A percentile compares a stretch with the other conserved stretches of the same genome.
phyloP scores from a whole-genome alignment of 257 asterid genomes.

The Lithospermum erythrorhizon region DNA sequence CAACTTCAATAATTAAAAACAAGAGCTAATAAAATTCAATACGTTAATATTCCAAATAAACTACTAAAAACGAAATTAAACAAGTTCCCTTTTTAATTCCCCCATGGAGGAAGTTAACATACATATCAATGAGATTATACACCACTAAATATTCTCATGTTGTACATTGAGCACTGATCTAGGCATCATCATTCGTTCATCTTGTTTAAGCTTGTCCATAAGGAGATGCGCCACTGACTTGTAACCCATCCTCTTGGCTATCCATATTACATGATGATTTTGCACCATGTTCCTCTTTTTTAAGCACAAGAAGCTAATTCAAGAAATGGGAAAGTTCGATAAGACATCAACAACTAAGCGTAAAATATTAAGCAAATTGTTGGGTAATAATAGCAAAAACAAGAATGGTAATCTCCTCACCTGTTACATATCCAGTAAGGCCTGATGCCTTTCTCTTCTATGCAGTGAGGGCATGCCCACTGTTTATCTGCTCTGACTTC shows the following conservation, averaged over 20 bases:
- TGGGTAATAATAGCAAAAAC: not conserved
- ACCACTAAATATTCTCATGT: too few species aligned
- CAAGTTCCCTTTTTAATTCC: too few species aligned
- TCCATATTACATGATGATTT: constrained; percentile 62
- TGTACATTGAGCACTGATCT: not conserved
- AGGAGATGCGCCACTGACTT: constrained; percentile 73
- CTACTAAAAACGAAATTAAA: too few species aligned
- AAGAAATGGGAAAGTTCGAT: constrained; percentile 1
- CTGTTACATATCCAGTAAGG: constrained; percentile 94
- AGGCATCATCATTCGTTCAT: constrained; percentile 16
- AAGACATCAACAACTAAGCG: not conserved
- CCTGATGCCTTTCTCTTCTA: constrained; percentile 50
- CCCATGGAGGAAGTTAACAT: too few species aligned
- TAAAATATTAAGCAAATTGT: not conserved
- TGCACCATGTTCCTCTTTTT: constrained; percentile 69
- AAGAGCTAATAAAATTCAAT: too few species aligned
- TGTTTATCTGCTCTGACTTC: constrained; percentile 52
- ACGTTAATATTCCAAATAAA: too few species aligned
- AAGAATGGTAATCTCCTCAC: constrained; percentile 19
- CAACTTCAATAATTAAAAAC: too few species aligned
- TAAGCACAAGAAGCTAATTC: constrained; percentile 65
- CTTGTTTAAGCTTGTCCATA: constrained; percentile 50
- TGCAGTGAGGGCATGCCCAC: constrained; percentile 80
- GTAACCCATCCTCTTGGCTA: constrained; percentile 72
- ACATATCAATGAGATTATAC: too few species aligned